Base-by-base conservation (phyloP, 345 rosid genomes). In the Pelargonium nanum region DNA sequence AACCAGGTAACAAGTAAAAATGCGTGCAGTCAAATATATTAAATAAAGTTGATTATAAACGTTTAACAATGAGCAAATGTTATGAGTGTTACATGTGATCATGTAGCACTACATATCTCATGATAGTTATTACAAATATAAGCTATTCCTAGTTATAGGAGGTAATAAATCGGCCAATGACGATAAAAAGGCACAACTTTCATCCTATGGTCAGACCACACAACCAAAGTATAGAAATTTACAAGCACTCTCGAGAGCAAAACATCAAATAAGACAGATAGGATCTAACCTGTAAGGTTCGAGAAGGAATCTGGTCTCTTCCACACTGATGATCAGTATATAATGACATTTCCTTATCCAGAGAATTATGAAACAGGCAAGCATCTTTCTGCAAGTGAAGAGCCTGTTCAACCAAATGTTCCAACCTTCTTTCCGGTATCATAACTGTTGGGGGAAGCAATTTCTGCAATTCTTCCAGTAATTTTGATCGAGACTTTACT, bases 281-380 rank as follows among this genome's bases (percentile, higher is more conserved):
- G 44, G 60, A 56, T 55, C 75, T 69, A 69, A 84, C 90, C 90
- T 84, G 90, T 62, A 80, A 45, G 56, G 90, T 77, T 60, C 62
- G 80, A 65, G 79, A 80, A 55, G 90, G 90, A 68, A 84, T 72
- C 61, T 78, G 80, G 65, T 71, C 77, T 67, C 63, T 74, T 58
- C 87, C 90, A 71, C 90, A 84, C 20, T 74, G 81, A 72, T 84
- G 90, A 77, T 84, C 90, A 21, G 80, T 66, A 69, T 78, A 84
- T 26, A 84, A 73, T 17, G 90, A 84, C 73, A 81, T 70, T 53
- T 78, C 83, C 64, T 67, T 76, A 62, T 78, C 79, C 63, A 59
- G 59, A 22, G 87, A 74, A 63, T 84, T 81, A 75, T 84, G 90
- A 74, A 78, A 80, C 55, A 71, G 15, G 69, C 90, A 84, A 58